These are phyloP conservation scores for Shiraia sp. DNA, from an alignment of 2,329 filamentous ascomycete genomes.

Conservation along the genomic window DNA sequence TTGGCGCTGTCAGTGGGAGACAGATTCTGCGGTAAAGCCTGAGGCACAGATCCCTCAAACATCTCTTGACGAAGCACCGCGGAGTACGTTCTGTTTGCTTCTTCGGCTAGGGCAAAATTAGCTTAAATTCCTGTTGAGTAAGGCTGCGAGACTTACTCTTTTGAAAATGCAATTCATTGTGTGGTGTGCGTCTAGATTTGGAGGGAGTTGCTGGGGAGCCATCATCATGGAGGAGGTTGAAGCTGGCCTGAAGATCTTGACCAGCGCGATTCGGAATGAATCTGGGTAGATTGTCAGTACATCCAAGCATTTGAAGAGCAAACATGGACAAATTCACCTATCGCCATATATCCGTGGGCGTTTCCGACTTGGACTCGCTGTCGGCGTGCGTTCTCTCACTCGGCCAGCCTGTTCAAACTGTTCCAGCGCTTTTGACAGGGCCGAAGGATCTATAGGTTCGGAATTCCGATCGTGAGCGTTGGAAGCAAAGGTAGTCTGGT, in stretches of 20 bases:
- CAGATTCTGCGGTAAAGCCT: conserved; percentile 67
- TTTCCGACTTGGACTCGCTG: conserved; percentile 69
- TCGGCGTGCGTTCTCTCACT: conserved; percentile 64
- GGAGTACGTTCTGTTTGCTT: conserved; percentile 93
- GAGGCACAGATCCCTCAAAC: conserved; percentile 88
- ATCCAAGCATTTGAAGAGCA: neutral
- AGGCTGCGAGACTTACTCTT: conserved; percentile 59
- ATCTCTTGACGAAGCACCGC: conserved; percentile 85
- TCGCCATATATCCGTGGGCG: conserved; percentile 67
- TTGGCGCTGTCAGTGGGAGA: conserved; percentile 56
- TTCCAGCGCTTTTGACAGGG: conserved; percentile 64
- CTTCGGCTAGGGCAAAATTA: conserved; percentile 65
- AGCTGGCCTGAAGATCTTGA: conserved; percentile 91
- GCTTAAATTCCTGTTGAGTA: neutral
- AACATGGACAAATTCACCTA: conserved; percentile 32
- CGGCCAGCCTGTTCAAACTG: conserved; percentile 64
- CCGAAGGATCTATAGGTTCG: conserved; percentile 62
- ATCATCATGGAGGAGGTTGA: conserved; percentile 88
- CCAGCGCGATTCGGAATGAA: conserved; percentile 95
- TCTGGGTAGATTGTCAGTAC: conserved; percentile 51
- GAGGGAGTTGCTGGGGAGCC: conserved; percentile 91
- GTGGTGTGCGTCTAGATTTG: conserved; percentile 78
- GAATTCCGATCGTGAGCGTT: conserved; percentile 44
- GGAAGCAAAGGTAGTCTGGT: conserved; percentile 37
- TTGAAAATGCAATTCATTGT: conserved; percentile 92